Percentiles rank a stretch among this genome's conserved stretches.
phyloP scores from a whole-genome alignment of 2,329 filamentous ascomycete species.

The Alternaria ethzedia region DNA sequence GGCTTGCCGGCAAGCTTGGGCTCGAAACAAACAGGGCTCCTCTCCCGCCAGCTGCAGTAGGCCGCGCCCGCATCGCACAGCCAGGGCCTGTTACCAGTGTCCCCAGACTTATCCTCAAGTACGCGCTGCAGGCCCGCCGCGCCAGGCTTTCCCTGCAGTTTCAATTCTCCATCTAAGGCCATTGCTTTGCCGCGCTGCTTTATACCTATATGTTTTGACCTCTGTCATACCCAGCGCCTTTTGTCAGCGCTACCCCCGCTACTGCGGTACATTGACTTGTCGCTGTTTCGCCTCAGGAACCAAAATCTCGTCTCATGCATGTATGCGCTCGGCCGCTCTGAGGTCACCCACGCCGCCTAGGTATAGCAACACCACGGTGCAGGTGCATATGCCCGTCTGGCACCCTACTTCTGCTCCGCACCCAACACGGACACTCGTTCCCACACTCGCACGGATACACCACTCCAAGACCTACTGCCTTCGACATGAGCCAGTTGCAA shows the following conservation, averaged over 20 bases:
- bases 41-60: conserved; percentile 43
- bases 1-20: conserved; percentile 34
- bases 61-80: conserved; percentile 44
- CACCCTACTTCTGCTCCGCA: conserved; percentile 24
- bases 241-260: conserved; percentile 37
- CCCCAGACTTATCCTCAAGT: conserved; percentile 45
- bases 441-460: conserved; percentile 32
- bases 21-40: conserved; percentile 40
- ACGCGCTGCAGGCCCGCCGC: conserved; percentile 42
- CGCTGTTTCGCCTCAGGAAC: conserved; percentile 46
- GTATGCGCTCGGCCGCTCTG: conserved; percentile 45
- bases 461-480: conserved; percentile 19
- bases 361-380: conserved; percentile 36
- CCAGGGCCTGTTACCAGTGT: conserved; percentile 38
- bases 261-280: conserved; percentile 31
- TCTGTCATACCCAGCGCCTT: conserved; percentile 34
- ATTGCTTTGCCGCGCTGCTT: conserved; percentile 30
- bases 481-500: conserved; percentile 50
- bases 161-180: conserved; percentile 26
- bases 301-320: conserved; percentile 46
- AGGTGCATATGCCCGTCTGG: conserved; percentile 43
- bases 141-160: conserved; percentile 43
- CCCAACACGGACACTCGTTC: conserved; percentile 37
- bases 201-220: conserved; percentile 23
- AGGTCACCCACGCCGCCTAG: conserved; percentile 40